Base-by-base conservation (phyloP, 352 stramenopile species). In the Globisporangium irregulare region DNA sequence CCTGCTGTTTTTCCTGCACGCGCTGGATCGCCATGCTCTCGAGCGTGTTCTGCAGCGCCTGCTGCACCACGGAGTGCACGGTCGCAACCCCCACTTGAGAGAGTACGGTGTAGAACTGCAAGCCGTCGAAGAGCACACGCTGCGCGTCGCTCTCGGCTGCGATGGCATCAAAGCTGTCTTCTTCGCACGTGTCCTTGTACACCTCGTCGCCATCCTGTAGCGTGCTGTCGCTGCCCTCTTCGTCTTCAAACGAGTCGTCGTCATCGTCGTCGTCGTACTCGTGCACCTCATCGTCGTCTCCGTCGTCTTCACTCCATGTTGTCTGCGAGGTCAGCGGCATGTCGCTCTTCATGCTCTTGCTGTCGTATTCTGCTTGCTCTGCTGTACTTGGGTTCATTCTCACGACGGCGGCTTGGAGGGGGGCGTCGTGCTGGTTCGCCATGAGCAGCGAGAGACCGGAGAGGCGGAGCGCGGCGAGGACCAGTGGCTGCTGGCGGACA, bases 51-150 rank as follows among this genome's bases (percentile, higher is more conserved):
- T 68, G 63, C 36, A 90, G 70, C 3, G 71, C 82, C 14, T 79
- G 66, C 27, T 81, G 67, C 32, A 92, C 36, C 7, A 79, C 76
- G 0, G 74, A 76, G 32, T 59, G 57, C 12, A 83, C 78, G 5
- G 74, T 80, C 12, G 68, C 41, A 12, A 74, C 51, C 34, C 79
- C 76, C 3, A 91, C 73, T 38, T 76, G 68, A 38, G 62, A 81
- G 24, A 92, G 73, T n/a, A 76, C 73, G 14, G 77, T 67, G 74
- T 91, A 92, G 68, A 91, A 92, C 59, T 89, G 58, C n/a, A 92
- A 61, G 3, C 84, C 84, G 38, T 90, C 80, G 18, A 88, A 82
- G 51, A 86, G 69, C 55, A 75, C 63, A 34, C 51, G 65, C 32
- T 76, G 71, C 34, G 68, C 71, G 70, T 63, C 48, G 4, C 69